Conservation (phyloP, 495 filamentous ascomycete genomes). For the Hyaloscypha finlandica region DNA sequence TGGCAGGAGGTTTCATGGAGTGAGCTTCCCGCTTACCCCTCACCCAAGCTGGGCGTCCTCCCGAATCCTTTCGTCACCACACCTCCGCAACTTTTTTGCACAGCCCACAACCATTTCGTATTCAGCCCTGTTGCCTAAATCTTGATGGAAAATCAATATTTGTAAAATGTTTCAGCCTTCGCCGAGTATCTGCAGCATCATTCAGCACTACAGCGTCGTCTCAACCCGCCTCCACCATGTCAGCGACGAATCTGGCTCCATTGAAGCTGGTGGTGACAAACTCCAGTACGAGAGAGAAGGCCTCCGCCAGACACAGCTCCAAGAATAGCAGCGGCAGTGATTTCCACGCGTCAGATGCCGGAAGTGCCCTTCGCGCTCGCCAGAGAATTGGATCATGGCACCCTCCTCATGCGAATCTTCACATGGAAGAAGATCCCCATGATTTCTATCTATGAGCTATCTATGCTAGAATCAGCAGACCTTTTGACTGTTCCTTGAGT, state of each 20-base stretch:
- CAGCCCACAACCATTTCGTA: background rate
- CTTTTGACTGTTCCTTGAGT: constrained; percentile 15
- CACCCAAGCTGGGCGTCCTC: background rate
- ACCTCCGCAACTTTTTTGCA: background rate
- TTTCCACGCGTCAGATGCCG: background rate
- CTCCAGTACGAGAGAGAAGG: background rate
- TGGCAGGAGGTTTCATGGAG: too few species aligned
- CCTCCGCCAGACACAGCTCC: background rate
- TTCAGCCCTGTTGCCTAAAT: background rate
- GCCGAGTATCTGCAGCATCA: background rate
- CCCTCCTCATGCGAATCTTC: constrained; percentile 1
- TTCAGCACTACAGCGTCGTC: background rate
- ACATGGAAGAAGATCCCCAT: constrained; percentile 8
- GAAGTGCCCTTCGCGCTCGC: background rate
- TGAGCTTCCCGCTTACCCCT: background rate
- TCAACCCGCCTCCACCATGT: constrained; percentile 1
- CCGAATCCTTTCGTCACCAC: background rate
- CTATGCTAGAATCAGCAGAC: constrained; percentile 12
- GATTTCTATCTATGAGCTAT: constrained; percentile 18
- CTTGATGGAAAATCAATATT: background rate
- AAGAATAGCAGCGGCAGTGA: constrained; percentile 11
- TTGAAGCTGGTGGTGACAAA: constrained; percentile 12
- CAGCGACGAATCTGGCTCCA: constrained; percentile 2
- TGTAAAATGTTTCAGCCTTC: background rate
- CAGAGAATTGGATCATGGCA: background rate